phyloP scores from a whole-genome alignment of 2,329 filamentous ascomycete species.

The Microdochium nivale region DNA sequence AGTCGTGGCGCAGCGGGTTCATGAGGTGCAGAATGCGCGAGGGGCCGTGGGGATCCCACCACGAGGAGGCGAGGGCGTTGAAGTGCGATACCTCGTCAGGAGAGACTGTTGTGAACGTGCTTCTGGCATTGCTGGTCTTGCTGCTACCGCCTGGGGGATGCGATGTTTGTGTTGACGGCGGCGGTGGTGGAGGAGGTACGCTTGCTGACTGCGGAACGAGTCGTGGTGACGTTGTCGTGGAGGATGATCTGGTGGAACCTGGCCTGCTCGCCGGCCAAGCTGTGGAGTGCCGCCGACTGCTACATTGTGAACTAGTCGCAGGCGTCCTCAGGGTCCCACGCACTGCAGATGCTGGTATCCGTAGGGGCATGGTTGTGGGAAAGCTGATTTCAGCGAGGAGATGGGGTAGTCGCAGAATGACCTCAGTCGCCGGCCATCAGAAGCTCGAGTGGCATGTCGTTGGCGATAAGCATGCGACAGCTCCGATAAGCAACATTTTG shows the following conservation, averaged over 20 bases:
- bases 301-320: not conserved
- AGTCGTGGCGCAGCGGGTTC: conserved; percentile 94
- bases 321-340: not conserved
- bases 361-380: not conserved
- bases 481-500: not conserved
- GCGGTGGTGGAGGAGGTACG: conserved; percentile 1
- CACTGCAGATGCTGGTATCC: not conserved
- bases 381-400: not conserved
- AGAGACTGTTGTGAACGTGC: conserved; percentile 61
- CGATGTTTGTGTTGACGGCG: no score
- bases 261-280: not conserved
- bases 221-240: not conserved
- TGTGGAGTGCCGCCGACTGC: not conserved
- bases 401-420: no score
- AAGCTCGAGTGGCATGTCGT: not conserved
- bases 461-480: not conserved
- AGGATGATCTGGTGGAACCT: not conserved
- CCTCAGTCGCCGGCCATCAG: not conserved
- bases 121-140: conserved; percentile 7
- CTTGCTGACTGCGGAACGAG: no score
- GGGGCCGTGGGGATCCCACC: conserved; percentile 95
- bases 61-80: conserved; percentile 81
- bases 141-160: no score
- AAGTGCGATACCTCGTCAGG: conserved; percentile 89
- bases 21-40: conserved; percentile 92